Conservation (phyloP, 768 basidiomycete genomes). For the Favolaschia claudopus region DNA sequence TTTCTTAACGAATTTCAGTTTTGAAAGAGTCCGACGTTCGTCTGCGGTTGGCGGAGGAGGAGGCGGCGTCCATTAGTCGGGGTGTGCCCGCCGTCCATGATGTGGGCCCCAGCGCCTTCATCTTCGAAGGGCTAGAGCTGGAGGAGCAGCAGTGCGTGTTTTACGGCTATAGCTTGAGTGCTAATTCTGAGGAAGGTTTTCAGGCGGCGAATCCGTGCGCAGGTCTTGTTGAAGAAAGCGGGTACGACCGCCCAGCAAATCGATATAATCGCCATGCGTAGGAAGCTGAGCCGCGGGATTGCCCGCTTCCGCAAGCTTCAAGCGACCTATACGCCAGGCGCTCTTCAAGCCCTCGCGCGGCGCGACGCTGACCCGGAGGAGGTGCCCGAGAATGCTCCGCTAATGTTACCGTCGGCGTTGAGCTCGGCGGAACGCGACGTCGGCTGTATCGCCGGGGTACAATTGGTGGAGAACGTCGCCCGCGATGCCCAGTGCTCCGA, state of each 20-base stretch:
- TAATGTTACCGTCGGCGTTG: slow-evolving; percentile 6
- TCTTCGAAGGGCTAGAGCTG: neutral
- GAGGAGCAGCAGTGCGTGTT: neutral
- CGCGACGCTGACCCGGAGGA: neutral
- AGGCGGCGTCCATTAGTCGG: neutral
- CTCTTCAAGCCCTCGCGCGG: neutral
- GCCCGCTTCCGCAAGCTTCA: slow-evolving; percentile 8
- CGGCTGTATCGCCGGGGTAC: slow-evolving; percentile 1
- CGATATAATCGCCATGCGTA: neutral
- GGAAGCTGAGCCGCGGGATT: neutral
- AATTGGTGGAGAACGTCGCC: neutral
- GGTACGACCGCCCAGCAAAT: neutral
- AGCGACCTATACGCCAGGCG: slow-evolving; percentile 7
- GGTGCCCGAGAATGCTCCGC: neutral
- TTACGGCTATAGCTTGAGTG: neutral
- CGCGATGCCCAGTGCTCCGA: slow-evolving; percentile 18
- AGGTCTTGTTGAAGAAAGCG: slow-evolving; percentile 6
- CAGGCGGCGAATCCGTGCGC: slow-evolving; percentile 1
- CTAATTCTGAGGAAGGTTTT: neutral
- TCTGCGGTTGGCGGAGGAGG: neutral
- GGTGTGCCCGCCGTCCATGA: neutral
- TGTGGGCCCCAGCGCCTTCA: neutral
- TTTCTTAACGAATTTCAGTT: neutral
- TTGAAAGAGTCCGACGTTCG: slow-evolving; percentile 4
- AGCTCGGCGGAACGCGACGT: neutral